phyloP scores from a whole-genome alignment of 2,329 filamentous ascomycete species.

The Byssochlamys sp. region DNA sequence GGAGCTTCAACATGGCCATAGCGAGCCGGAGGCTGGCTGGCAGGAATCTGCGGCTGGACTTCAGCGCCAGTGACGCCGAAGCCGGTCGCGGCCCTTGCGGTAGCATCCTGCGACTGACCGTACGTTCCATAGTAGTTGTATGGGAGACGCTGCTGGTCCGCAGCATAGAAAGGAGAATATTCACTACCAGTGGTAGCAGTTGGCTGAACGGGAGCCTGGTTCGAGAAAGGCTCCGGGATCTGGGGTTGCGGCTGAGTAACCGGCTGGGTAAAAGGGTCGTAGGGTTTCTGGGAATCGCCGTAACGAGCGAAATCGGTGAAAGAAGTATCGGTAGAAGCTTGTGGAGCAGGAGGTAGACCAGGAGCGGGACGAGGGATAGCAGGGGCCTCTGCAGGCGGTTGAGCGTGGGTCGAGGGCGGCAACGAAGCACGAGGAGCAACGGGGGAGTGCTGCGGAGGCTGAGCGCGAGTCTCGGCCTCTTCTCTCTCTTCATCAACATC shows the following conservation, averaged over 20 bases:
- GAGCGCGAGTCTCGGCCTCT: constrained; percentile 85
- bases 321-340: constrained; percentile 42
- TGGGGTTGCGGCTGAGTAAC: constrained; percentile 54
- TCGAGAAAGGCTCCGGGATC: constrained; percentile 47
- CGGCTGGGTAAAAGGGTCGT: constrained; percentile 78
- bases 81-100: constrained; percentile 62
- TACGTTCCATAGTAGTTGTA: constrained; percentile 65
- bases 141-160: constrained; percentile 61
- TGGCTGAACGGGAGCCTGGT: constrained; percentile 50
- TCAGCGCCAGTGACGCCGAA: constrained; percentile 57
- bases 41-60: constrained; percentile 50
- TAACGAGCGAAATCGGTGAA: constrained; percentile 46
- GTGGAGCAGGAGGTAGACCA: constrained; percentile 51
- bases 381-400: constrained; percentile 25
- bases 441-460: constrained; percentile 87
- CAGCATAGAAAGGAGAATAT: constrained; percentile 77
- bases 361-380: constrained; percentile 52
- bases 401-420: constrained; percentile 52
- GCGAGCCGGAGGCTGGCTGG: constrained; percentile 67
- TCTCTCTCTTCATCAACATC: constrained; percentile 92
- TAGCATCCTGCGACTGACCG: constrained; percentile 62
- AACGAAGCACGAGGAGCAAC: constrained; percentile 76
- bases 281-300: constrained; percentile 62
- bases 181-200: constrained; percentile 54
- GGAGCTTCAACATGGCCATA: constrained; percentile 61